These are phyloP conservation scores for Coccomyxa sp. DNA, from an alignment of 139 green algal genomes.

Conservation along the genomic window DNA sequence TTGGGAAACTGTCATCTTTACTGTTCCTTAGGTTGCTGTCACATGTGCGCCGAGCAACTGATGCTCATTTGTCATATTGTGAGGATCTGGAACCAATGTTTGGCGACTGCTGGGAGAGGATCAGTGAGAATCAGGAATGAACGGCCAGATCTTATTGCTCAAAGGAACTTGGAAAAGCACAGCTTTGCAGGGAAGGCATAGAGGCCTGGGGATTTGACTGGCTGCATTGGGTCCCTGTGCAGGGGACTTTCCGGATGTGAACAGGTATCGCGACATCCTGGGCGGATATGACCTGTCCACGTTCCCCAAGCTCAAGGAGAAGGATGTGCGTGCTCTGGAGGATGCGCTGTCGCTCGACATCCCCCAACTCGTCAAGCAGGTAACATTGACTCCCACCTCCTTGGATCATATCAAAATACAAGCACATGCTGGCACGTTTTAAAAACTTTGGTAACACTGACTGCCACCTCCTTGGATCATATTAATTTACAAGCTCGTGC, in stretches of 20 bases:
- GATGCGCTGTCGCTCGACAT: constrained; percentile 83
- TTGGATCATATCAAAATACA: not conserved
- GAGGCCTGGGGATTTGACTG: not conserved
- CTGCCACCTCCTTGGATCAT: not conserved
- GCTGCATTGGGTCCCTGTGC: not conserved
- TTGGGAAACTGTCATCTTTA: too few species aligned
- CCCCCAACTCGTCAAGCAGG: constrained; percentile 72
- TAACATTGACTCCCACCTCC: not conserved
- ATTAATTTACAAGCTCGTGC: not conserved
- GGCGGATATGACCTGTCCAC: constrained; percentile 72
- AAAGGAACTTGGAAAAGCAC: too few species aligned
- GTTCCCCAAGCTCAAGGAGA: constrained; percentile 73
- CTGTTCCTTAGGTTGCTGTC: too few species aligned
- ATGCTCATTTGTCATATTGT: too few species aligned
- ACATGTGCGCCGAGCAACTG: too few species aligned
- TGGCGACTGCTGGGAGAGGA: not conserved
- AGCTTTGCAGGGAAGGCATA: not conserved
- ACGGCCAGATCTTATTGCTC: not conserved
- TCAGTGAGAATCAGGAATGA: not conserved
- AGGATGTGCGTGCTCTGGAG: constrained; percentile 60
- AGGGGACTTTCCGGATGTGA: constrained; percentile 89
- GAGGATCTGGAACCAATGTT: too few species aligned
- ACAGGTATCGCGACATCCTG: constrained; percentile 80
- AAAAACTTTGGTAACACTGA: not conserved
- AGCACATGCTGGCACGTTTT: not conserved